Percentiles rank a stretch among this genome's conserved stretches.
These are phyloP conservation scores for Kodamaea kaohsiungensis DNA, from an alignment of 805 yeast genomes.

Conservation along the genomic window DNA sequence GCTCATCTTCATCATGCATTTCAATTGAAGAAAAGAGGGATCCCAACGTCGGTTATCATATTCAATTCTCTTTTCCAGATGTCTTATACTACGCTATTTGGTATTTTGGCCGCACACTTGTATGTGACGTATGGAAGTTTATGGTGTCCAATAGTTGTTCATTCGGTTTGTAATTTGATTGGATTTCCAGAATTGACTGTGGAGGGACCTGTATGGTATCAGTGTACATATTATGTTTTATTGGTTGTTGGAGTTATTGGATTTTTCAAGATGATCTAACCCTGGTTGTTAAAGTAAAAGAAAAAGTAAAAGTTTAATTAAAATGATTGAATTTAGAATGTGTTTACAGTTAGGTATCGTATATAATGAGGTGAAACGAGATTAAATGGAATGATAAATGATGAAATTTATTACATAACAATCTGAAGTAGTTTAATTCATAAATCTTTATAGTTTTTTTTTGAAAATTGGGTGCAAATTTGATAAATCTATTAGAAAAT, in stretches of 20 bases:
- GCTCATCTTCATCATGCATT: constrained; percentile 79
- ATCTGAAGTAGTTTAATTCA: no score
- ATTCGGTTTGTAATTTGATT: constrained; percentile 65
- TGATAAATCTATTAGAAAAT: no score
- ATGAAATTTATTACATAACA: no score
- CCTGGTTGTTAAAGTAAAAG: no score
- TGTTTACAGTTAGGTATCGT: no score
- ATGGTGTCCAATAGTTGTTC: constrained; percentile 60
- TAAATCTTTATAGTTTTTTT: no score
- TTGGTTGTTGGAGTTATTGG: constrained; percentile 44
- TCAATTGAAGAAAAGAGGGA: constrained; percentile 14
- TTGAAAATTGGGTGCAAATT: not conserved
- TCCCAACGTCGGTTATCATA: constrained; percentile 44
- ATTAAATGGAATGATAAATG: no score
- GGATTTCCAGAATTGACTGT: constrained; percentile 57
- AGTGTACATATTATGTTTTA: constrained; percentile 37
- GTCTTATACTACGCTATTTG: constrained; percentile 68
- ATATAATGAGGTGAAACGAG: no score
- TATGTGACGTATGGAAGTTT: constrained; percentile 52
- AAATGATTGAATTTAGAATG: no score
- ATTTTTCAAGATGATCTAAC: constrained; percentile 25
- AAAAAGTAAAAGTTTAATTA: no score
- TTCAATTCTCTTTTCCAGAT: constrained; percentile 52
- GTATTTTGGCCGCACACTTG: constrained; percentile 59
- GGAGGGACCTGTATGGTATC: constrained; percentile 17